Base-by-base conservation (phyloP, 345 rosid species). In the Populus tremula region DNA sequence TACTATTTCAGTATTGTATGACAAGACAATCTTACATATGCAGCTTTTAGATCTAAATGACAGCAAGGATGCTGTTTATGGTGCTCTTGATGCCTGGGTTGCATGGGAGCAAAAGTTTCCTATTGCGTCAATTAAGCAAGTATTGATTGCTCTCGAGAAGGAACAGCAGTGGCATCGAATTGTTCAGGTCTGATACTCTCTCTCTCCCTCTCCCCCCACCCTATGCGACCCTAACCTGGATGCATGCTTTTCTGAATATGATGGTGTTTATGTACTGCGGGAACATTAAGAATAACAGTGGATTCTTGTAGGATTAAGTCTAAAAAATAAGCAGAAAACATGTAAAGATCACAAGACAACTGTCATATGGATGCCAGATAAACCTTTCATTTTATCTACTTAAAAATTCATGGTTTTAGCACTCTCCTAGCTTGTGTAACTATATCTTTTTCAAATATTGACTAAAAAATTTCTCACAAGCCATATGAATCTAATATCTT, bases 1-100 rank as follows among this genome's bases (percentile, higher is more conserved):
- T 16, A 39, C 27, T 54, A 29, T 29, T n/a, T 14, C 67, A 35
- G 10, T 33, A 66, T 21, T 38, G 25, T 69, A 17, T 54, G 13
- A 2, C 16, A 2, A 43, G 27, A 27, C 13, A 59, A 27, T 33
- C 35, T 70, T 47, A 50, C 75, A 27, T 67, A 2, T 77, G 85
- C 88, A 94, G 98, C 94, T 95, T 80, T 79, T 85, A 72, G 93
- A 91, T 78, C 84, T 93, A 18, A 87, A 86, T 79, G 94, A 95
- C 84, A 81, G 85, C 80, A 93, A 91, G 86, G 98, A 93, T 82
- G 90, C 90, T 50, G 87, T 95, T 45, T 95, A 95, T 80, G 92
- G 98, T 82, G 87, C 94, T 84, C 92, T 95, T 39, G 97, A 95
- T 86, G 96, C 97, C 56, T 95, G 98, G 97, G 93, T 94, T 82